These are phyloP conservation scores for Combretum micranthum DNA, from an alignment of 345 rosid species.

Conservation along the genomic window DNA sequence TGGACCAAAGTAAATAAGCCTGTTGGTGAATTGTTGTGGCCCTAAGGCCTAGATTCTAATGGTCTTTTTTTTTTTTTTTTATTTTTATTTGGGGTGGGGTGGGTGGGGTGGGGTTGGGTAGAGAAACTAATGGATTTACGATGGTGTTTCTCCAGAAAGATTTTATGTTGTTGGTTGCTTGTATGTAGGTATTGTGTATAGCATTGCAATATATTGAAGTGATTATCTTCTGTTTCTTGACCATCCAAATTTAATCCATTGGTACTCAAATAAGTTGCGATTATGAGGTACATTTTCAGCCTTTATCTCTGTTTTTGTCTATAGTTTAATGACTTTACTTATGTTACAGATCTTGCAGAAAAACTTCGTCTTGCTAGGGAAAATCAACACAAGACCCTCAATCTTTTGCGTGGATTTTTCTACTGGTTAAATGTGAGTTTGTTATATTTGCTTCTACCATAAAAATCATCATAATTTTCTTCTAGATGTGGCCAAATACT, in stretches of 20 bases:
- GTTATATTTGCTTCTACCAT: constrained; percentile 1
- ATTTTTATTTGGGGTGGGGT: not conserved
- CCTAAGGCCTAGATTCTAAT: too few relatives aligned
- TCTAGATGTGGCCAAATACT: too few relatives aligned
- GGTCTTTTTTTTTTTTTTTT: not conserved
- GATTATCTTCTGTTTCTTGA: too few relatives aligned
- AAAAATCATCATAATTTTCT: not conserved
- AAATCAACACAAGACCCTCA: constrained; percentile 28
- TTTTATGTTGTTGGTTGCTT: too few relatives aligned
- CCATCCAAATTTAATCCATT: too few relatives aligned
- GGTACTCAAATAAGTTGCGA: too few relatives aligned
- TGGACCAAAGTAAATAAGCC: too few relatives aligned
- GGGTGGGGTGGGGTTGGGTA: not conserved
- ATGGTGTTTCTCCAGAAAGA: too few relatives aligned
- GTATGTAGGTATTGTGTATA: too few relatives aligned
- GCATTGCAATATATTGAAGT: too few relatives aligned
- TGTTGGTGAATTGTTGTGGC: too few relatives aligned
- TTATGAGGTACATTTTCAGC: not conserved
- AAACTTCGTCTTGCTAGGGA: constrained; percentile 8
- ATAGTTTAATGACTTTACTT: constrained; percentile 11
- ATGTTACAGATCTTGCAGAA: constrained; percentile 39
- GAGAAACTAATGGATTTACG: not conserved
- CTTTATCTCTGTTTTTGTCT: not conserved
- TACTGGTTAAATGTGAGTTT: constrained; percentile 56
- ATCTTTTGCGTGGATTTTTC: constrained; percentile 73